A percentile compares a stretch with the other conserved stretches of the same genome.
These are phyloP conservation scores for Talaromyces marneffei DNA, from an alignment of 2,329 filamentous ascomycete genomes.

Conservation along the genomic window DNA sequence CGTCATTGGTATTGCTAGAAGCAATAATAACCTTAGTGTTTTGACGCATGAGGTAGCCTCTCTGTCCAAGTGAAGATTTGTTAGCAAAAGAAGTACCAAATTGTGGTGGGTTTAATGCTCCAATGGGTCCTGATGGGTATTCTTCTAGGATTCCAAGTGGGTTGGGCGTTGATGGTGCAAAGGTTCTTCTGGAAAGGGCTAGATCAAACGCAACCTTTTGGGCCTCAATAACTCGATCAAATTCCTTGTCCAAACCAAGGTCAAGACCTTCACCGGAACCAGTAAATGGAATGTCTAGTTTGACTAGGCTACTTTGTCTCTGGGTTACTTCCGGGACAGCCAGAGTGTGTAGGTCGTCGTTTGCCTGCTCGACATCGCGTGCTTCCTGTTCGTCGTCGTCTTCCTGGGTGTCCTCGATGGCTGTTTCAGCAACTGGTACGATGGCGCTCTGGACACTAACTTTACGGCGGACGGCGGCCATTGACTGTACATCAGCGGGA, in stretches of 20 bases:
- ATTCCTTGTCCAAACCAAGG: slow-evolving; percentile 83
- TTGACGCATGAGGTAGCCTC: slow-evolving; percentile 96
- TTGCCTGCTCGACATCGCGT: slow-evolving; percentile 9
- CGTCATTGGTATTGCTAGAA: slow-evolving; percentile 64
- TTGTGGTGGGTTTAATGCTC: slow-evolving; percentile 26
- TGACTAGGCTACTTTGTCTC: slow-evolving; percentile 68
- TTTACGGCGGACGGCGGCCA: slow-evolving; percentile 79
- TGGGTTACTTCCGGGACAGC: slow-evolving; percentile 31
- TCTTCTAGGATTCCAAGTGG: slow-evolving; percentile 17
- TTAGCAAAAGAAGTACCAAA: slow-evolving; percentile 54
- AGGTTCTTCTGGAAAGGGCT: slow-evolving; percentile 36
- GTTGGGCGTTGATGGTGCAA: slow-evolving; percentile 10
- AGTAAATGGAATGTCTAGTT: slow-evolving; percentile 74
- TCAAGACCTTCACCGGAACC: slow-evolving; percentile 61
- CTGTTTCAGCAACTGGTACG: slow-evolving; percentile 23
- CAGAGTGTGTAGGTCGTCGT: slow-evolving; percentile 16
- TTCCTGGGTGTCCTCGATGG: slow-evolving; percentile 20
- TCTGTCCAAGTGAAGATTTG: slow-evolving; percentile 56
- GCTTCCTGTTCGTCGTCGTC: slow-evolving; percentile 15
- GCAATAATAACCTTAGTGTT: slow-evolving; percentile 96
- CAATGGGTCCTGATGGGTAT: slow-evolving; percentile 21
- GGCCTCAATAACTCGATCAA: slow-evolving; percentile 88
- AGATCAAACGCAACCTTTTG: slow-evolving; percentile 77
- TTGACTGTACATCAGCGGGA: slow-evolving; percentile 72
- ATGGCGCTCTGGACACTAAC: slow-evolving; percentile 68